Percentiles rank a stretch among this genome's conserved stretches.
Evolutionary conservation across 2,329 filamentous ascomycete species (phyloP).

Genomic region (Huntiella bhutanensis): DNA sequence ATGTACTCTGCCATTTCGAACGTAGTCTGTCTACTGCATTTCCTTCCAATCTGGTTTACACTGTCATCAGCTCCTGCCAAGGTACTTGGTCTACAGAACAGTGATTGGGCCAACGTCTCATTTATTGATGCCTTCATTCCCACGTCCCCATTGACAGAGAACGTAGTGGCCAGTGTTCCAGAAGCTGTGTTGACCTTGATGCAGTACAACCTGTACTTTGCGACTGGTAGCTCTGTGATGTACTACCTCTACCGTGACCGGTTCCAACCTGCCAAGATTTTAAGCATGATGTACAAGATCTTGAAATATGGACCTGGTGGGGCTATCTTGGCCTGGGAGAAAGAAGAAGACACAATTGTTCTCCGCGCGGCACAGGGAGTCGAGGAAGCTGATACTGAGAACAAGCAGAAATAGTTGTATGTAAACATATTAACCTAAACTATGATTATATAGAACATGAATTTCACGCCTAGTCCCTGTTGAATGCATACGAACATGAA

Average conservation of each 20-base stretch:
- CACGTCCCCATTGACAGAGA: constrained; percentile 6
- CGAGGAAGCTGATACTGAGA: constrained; percentile 7
- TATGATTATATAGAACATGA: too few relatives aligned
- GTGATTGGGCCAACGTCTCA: constrained; percentile 4
- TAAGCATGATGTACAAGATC: constrained; percentile 5
- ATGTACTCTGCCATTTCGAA: constrained; percentile 11
- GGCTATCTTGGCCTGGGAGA: constrained; percentile 8
- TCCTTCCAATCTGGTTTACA: constrained; percentile 9
- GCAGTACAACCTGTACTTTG: constrained; percentile 15
- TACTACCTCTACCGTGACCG: constrained; percentile 4
- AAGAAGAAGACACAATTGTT: constrained; percentile 6
- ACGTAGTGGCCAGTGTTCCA: constrained; percentile 8
- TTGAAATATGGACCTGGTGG: constrained; percentile 8
- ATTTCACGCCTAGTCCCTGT: too few relatives aligned
- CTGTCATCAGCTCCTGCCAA: constrained; percentile 3
- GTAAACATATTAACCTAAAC: too few relatives aligned
- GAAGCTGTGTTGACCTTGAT: constrained; percentile 11
- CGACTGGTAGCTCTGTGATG: constrained; percentile 5
- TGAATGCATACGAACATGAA: too few relatives aligned
- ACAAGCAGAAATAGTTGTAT: not conserved
- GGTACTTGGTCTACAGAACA: not conserved
- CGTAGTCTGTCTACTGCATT: constrained; percentile 2
- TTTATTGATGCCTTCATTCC: constrained; percentile 12
- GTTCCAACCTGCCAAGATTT: not conserved
- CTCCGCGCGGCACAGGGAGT: constrained; percentile 7